Evolutionary conservation across 768 basidiomycete species (phyloP).

Genomic region (Rubroboletus pulcherrimus): DNA sequence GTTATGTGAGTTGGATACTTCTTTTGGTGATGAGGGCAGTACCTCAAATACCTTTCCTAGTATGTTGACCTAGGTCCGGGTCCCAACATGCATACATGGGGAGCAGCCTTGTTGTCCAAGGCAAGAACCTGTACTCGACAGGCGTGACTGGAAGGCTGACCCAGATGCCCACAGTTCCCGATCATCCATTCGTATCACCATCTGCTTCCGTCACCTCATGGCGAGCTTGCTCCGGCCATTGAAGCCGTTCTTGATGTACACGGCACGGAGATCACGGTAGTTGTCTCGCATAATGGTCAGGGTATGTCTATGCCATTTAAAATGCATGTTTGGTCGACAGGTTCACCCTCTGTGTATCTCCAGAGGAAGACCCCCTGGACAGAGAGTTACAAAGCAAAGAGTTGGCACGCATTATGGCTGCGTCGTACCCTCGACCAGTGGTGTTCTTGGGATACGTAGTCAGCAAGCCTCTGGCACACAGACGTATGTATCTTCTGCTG

Average conservation of each 20-base stretch:
- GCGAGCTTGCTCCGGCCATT: conserved; percentile 87
- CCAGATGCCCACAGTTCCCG: conserved; percentile 55
- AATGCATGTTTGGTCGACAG: neutral
- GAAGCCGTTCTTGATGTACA: conserved; percentile 79
- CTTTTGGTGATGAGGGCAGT: neutral
- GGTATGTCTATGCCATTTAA: conserved; percentile 40
- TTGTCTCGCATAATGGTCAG: conserved; percentile 93
- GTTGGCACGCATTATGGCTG: conserved; percentile 74
- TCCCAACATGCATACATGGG: conserved; percentile 88
- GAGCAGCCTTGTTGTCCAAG: conserved; percentile 77
- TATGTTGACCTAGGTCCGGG: conserved; percentile 88
- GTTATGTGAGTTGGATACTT: conserved; percentile 56
- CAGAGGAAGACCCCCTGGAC: conserved; percentile 88
- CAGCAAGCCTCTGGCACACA: conserved; percentile 56
- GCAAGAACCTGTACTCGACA: conserved; percentile 28
- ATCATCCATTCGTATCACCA: conserved; percentile 86
- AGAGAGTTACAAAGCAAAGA: conserved; percentile 81
- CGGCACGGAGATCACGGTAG: conserved; percentile 72
- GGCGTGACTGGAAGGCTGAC: neutral
- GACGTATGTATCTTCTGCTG: conserved; percentile 46
- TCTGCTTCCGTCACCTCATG: conserved; percentile 79
- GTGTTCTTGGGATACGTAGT: conserved; percentile 83
- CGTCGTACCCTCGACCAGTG: conserved; percentile 64
- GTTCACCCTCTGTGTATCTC: neutral
- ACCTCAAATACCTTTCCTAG: conserved; percentile 34